phyloP scores from a whole-genome alignment of 208 protist genomes.

The Leishmania mexicana region DNA sequence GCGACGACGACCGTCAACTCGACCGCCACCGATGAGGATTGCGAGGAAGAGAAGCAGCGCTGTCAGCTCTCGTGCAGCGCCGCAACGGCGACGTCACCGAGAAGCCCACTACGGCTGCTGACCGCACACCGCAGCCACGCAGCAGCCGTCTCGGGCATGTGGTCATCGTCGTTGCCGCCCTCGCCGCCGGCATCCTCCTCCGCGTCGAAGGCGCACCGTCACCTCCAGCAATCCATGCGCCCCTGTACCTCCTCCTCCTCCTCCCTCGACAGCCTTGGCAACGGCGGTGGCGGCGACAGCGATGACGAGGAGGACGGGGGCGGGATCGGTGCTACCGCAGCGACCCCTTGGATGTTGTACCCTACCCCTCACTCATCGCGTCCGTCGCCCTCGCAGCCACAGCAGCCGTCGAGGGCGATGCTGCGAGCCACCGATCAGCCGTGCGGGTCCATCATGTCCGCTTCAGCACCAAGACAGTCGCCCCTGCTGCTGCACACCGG shows the following conservation, averaged over 20 bases:
- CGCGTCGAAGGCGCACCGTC: background rate
- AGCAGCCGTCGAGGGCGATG: conserved; percentile 21
- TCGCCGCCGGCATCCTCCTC: background rate
- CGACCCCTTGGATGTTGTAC: background rate
- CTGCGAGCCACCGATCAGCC: conserved; percentile 22
- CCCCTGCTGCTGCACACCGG: background rate
- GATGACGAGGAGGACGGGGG: background rate
- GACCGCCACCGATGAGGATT: conserved; percentile 1
- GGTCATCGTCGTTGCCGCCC: background rate
- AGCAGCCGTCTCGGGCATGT: background rate
- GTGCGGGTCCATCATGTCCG: conserved; percentile 6
- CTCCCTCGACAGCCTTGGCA: conserved; percentile 2
- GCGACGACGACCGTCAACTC: conserved; percentile 13
- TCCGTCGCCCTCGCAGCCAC: conserved; percentile 5
- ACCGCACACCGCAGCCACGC: background rate
- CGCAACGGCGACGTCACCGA: background rate
- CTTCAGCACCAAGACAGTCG: background rate
- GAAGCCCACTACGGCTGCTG: background rate
- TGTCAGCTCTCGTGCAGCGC: conserved; percentile 1
- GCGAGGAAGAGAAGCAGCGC: background rate
- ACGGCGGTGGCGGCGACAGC: background rate
- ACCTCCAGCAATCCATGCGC: background rate
- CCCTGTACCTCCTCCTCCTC: background rate
- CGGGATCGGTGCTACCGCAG: background rate
- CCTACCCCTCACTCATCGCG: conserved; percentile 19